These are phyloP conservation scores for Planoprotostelium fungivorum DNA, from an alignment of 78 protist species.

Conservation along the genomic window DNA sequence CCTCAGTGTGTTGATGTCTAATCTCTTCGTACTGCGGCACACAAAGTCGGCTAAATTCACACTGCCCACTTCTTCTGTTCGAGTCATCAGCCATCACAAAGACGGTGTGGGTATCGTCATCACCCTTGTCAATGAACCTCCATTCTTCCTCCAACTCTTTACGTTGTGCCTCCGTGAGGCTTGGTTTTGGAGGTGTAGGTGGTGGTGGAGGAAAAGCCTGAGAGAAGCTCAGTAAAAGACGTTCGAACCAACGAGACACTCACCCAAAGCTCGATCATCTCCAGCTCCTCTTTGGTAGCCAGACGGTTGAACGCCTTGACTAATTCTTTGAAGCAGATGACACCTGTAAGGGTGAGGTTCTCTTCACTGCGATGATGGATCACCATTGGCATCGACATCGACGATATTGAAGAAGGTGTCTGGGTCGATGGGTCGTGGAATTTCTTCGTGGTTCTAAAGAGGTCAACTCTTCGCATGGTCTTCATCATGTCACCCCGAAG, in stretches of 20 bases:
- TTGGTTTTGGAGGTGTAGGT: background rate
- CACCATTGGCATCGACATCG: background rate
- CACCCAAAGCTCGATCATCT: background rate
- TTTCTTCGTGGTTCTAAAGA: background rate
- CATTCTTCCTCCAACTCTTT: background rate
- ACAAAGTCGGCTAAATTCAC: background rate
- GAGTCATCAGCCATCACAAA: no score
- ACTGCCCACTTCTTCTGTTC: background rate
- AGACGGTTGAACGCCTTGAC: background rate
- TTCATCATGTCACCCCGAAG: background rate
- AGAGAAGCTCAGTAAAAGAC: background rate
- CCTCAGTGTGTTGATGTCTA: background rate
- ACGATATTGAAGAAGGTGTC: background rate
- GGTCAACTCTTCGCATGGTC: background rate
- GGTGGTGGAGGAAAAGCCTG: background rate
- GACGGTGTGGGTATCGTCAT: background rate
- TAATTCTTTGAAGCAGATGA: background rate
- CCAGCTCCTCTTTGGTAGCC: background rate
- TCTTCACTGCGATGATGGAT: no score
- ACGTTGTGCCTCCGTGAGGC: background rate
- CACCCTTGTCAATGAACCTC: background rate
- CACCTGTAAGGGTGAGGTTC: no score
- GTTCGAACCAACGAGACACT: background rate
- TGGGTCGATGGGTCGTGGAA: background rate
- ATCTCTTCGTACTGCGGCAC: background rate